These are phyloP conservation scores for Fonsecaea multimorphosa DNA, from an alignment of 2,329 filamentous ascomycete species.

Conservation along the genomic window DNA sequence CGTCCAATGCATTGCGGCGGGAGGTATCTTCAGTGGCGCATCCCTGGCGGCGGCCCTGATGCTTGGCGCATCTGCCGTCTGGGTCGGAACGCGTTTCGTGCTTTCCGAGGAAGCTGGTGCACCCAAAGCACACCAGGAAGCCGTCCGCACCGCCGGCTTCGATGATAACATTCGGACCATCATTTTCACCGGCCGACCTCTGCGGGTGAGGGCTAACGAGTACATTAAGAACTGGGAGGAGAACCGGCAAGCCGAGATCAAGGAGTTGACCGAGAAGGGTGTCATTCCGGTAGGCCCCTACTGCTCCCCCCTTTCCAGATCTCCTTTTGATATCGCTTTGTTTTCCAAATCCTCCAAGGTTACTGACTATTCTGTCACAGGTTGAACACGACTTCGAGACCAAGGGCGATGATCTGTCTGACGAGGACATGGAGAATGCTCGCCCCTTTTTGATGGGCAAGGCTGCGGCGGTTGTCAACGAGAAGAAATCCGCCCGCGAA, in stretches of 20 bases:
- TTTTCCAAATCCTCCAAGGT: background rate
- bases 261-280: slow-evolving; percentile 86
- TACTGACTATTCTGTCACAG: slow-evolving; percentile 9
- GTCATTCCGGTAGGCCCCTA: slow-evolving; percentile 69
- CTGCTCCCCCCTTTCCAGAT: background rate
- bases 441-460: slow-evolving; percentile 96
- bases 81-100: slow-evolving; percentile 97
- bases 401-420: slow-evolving; percentile 72
- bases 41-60: slow-evolving; percentile 87
- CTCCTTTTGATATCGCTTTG: background rate
- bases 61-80: slow-evolving; percentile 90
- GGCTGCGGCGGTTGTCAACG: slow-evolving; percentile 89
- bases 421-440: slow-evolving; percentile 90
- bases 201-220: slow-evolving; percentile 89
- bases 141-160: slow-evolving; percentile 86
- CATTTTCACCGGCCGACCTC: slow-evolving; percentile 96
- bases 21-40: slow-evolving; percentile 92
- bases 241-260: slow-evolving; percentile 88
- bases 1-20: slow-evolving; percentile 90
- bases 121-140: slow-evolving; percentile 91
- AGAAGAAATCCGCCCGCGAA: slow-evolving; percentile 86
- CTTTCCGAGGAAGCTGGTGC: slow-evolving; percentile 93
- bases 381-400: slow-evolving; percentile 91
- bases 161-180: slow-evolving; percentile 97
- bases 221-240: slow-evolving; percentile 98